Percentiles rank a stretch among this genome's conserved stretches.
Evolutionary conservation across 441 rosid species (phyloP).

Genomic region (Capsella rubella): DNA sequence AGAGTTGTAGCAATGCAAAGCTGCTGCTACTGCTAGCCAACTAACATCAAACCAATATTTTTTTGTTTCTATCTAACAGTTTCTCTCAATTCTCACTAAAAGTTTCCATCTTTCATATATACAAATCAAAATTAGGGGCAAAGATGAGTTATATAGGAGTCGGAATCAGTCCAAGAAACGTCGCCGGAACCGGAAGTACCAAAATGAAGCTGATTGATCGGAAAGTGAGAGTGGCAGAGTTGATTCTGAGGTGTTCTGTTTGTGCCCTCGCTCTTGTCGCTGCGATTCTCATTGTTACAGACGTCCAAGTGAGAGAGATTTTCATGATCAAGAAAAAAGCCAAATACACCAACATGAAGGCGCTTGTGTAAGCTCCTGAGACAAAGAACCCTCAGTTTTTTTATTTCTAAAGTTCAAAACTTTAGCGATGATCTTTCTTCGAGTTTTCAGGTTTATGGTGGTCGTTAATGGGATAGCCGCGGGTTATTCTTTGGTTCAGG

Average conservation of each 20-base stretch:
- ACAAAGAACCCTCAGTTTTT: neutral
- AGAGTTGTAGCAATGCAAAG: neutral
- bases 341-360: slow-evolving; percentile 85
- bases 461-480: slow-evolving; percentile 76
- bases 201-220: slow-evolving; percentile 61
- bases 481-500: slow-evolving; percentile 76
- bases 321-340: slow-evolving; percentile 78
- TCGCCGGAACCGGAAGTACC: slow-evolving; percentile 47
- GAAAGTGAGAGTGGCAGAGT: slow-evolving; percentile 72
- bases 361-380: slow-evolving; percentile 75
- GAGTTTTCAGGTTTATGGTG: slow-evolving; percentile 70
- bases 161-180: slow-evolving; percentile 77
- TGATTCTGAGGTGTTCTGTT: slow-evolving; percentile 70
- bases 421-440: neutral
- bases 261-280: slow-evolving; percentile 64
- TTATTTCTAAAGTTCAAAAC: neutral
- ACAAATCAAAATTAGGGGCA: neutral
- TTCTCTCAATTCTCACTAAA: slow-evolving; percentile 3
- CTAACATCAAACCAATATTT: slow-evolving; percentile 13
- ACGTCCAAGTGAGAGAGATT: slow-evolving; percentile 70
- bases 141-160: slow-evolving; percentile 75
- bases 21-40: slow-evolving; percentile 6
- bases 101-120: neutral
- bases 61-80: neutral
- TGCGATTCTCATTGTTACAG: slow-evolving; percentile 79